These are phyloP conservation scores for Penicillium tannophilum DNA, from an alignment of 495 filamentous ascomycete genomes.

Conservation along the genomic window DNA sequence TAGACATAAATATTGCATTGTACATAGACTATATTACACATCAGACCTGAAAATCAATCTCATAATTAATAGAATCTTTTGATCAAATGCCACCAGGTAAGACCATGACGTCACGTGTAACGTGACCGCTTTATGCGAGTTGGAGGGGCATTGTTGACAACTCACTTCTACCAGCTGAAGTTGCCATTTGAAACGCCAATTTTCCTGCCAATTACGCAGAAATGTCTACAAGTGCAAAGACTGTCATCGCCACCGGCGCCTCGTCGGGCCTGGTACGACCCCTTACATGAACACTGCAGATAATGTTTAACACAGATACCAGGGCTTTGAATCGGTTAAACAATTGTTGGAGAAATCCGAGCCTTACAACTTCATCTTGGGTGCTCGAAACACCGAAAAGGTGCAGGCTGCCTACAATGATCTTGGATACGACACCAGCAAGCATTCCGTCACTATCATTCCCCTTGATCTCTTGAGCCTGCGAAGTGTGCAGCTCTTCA, in stretches of 20 bases:
- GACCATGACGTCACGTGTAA: neutral
- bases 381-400: slow-evolving; percentile 26
- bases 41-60: neutral
- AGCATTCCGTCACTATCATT: slow-evolving; percentile 24
- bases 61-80: neutral
- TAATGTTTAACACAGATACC: neutral
- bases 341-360: slow-evolving; percentile 28
- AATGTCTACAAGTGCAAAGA: slow-evolving; percentile 24
- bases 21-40: neutral
- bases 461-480: slow-evolving; percentile 28
- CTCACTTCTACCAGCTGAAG: neutral
- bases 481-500: slow-evolving; percentile 29
- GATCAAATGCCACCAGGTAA: neutral
- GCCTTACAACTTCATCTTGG: slow-evolving; percentile 32
- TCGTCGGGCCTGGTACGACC: slow-evolving; percentile 32
- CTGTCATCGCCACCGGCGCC: slow-evolving; percentile 31
- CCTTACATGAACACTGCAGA: neutral
- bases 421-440: slow-evolving; percentile 24
- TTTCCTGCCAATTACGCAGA: neutral
- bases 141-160: neutral
- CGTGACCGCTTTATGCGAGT: neutral
- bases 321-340: slow-evolving; percentile 36
- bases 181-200: neutral
- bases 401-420: slow-evolving; percentile 25
- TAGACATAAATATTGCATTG: neutral